Evolutionary conservation across 306 rosid species (phyloP).

Genomic region (Corylus americana): DNA sequence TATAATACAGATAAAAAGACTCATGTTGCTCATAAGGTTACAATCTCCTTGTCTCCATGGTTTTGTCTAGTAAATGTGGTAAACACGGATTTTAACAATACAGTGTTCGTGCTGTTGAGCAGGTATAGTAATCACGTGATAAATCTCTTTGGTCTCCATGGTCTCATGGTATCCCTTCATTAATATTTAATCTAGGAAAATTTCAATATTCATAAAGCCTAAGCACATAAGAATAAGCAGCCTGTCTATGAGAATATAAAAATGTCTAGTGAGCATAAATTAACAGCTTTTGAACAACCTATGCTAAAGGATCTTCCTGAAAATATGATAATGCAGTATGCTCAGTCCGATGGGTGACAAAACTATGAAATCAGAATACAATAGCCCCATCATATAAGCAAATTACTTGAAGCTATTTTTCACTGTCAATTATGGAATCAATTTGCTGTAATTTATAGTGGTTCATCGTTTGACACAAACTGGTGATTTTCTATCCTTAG

Average conservation of each 20-base stretch:
- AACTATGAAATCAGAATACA: not conserved
- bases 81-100: constrained; percentile 1
- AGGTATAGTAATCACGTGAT: not conserved
- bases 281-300: not conserved
- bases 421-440: not conserved
- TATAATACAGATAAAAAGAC: not conserved
- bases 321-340: not conserved
- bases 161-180: not conserved
- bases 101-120: not conserved
- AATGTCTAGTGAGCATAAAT: not conserved
- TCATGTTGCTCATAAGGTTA: not conserved
- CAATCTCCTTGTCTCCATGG: not conserved
- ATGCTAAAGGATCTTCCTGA: not conserved
- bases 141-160: not conserved
- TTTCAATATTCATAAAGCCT: not conserved
- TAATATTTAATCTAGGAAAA: not conserved
- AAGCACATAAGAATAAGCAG: not conserved
- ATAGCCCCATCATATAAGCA: not conserved
- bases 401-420: not conserved
- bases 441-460: not conserved
- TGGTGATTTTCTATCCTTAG: not conserved
- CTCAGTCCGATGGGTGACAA: not conserved
- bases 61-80: not conserved
- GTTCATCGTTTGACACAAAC: constrained; percentile 1
- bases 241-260: not conserved